Percentiles rank a stretch among this genome's conserved stretches.
Evolutionary conservation across 352 stramenopile species (phyloP).

Genomic region (Pythium aristosporum): DNA sequence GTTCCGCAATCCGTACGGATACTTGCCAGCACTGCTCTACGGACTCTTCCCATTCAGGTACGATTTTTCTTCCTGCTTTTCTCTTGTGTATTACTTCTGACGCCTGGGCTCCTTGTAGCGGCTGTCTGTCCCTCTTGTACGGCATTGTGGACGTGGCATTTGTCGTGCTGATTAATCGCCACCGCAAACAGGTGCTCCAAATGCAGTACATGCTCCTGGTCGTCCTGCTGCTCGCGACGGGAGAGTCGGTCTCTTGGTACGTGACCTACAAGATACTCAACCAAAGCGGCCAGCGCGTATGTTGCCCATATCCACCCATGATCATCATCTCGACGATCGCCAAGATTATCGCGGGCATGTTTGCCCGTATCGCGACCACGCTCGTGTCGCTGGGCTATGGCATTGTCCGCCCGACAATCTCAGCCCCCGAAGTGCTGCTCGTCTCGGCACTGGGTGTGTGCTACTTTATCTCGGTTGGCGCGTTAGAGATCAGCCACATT

Average conservation of each 20-base stretch:
- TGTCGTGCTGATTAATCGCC: conserved; percentile 56
- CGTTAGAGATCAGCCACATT: conserved; percentile 78
- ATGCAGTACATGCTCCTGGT: conserved; percentile 83
- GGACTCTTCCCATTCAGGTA: conserved; percentile 87
- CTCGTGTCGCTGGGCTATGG: conserved; percentile 82
- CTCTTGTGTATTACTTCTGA: background rate
- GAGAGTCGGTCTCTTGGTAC: conserved; percentile 72
- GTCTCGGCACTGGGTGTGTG: conserved; percentile 73
- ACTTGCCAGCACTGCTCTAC: conserved; percentile 74
- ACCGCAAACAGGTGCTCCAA: conserved; percentile 70
- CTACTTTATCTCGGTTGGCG: conserved; percentile 79
- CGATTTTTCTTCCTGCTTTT: conserved; percentile 6
- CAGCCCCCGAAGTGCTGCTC: conserved; percentile 70
- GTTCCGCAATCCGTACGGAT: conserved; percentile 85
- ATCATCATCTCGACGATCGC: conserved; percentile 72
- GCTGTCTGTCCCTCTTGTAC: conserved; percentile 71
- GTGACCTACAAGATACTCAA: conserved; percentile 80
- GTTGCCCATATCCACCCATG: conserved; percentile 70
- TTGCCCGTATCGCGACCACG: conserved; percentile 71
- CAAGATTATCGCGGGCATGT: conserved; percentile 73
- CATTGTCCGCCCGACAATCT: conserved; percentile 71
- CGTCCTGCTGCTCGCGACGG: conserved; percentile 76
- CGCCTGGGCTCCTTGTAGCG: conserved; percentile 32
- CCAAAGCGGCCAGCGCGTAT: conserved; percentile 60
- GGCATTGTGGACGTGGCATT: conserved; percentile 69